Evolutionary conservation across 106 monocot genomes (phyloP).

Genomic region (Allium cepa): DNA sequence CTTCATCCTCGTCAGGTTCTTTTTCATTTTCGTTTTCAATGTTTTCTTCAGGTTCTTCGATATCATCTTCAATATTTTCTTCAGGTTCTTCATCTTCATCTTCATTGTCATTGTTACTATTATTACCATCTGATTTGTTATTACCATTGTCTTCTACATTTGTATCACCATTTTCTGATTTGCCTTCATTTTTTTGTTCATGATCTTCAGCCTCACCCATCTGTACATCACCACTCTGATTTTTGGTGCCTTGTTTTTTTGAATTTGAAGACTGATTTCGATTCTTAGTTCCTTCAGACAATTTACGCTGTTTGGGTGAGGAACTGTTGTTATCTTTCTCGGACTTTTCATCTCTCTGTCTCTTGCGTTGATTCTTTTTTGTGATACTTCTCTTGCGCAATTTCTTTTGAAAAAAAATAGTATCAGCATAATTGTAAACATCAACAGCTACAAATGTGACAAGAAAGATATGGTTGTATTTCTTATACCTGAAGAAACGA

Average conservation of each 20-base stretch:
- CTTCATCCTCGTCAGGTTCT: too few species aligned
- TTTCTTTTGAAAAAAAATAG: slow-evolving; percentile 37
- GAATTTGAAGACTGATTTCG: slow-evolving; percentile 20
- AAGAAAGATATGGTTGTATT: too few species aligned
- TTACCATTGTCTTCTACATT: slow-evolving; percentile 42
- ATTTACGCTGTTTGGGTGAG: slow-evolving; percentile 44
- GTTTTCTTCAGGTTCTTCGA: not conserved
- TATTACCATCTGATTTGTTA: slow-evolving; percentile 49
- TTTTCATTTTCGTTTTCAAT: too few species aligned
- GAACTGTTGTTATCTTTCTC: slow-evolving; percentile 25
- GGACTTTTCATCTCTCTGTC: slow-evolving; percentile 48
- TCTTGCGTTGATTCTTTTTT: slow-evolving; percentile 55
- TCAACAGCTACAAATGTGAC: not conserved
- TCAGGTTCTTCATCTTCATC: slow-evolving; percentile 71
- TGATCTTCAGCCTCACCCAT: slow-evolving; percentile 11
- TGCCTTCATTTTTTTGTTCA: slow-evolving; percentile 18
- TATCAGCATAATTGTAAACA: not conserved
- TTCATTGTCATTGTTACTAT: slow-evolving; percentile 31
- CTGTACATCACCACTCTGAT: slow-evolving; percentile 7
- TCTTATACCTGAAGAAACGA: slow-evolving; percentile 76
- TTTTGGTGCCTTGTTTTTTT: slow-evolving; percentile 3
- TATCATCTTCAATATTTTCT: slow-evolving; percentile 45
- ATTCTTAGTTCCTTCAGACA: slow-evolving; percentile 10
- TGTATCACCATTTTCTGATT: slow-evolving; percentile 15
- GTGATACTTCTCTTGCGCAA: slow-evolving; percentile 39